Evolutionary conservation across 2,329 filamentous ascomycete species (phyloP).

Genomic region (Fusarium mexicanum): DNA sequence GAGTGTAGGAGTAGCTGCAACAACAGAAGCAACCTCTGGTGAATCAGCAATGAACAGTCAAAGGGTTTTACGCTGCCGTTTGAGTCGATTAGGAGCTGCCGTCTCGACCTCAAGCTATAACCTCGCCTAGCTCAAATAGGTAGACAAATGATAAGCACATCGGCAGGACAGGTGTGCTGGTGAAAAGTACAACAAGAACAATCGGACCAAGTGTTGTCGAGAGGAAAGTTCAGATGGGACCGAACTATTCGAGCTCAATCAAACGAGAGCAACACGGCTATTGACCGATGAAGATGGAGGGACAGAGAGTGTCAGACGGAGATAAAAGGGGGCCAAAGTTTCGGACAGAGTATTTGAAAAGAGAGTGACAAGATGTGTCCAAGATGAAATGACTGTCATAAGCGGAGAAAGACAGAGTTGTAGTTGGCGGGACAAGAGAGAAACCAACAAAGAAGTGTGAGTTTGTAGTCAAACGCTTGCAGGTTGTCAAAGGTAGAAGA

Average conservation of each 20-base stretch:
- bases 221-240: neutral
- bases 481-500: neutral
- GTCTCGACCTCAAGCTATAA: conserved; percentile 1
- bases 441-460: conserved; percentile 4
- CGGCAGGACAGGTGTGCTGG: neutral
- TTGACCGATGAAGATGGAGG: conserved; percentile 25
- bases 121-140: conserved; percentile 4
- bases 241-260: conserved; percentile 9
- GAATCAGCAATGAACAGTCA: conserved; percentile 8
- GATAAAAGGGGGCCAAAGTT: conserved; percentile 28
- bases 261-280: conserved; percentile 15
- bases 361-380: conserved; percentile 11
- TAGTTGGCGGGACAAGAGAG: neutral
- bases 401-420: neutral
- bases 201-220: neutral
- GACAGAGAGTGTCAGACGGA: conserved; percentile 22
- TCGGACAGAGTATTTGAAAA: conserved; percentile 18
- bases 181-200: neutral
- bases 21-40: neutral
- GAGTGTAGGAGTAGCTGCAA: conserved; percentile 10
- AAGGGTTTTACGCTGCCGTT: neutral
- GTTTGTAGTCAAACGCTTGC: neutral
- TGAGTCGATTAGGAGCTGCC: conserved; percentile 4
- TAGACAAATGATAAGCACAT: neutral
- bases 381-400: conserved; percentile 9